Conservation (phyloP, 2,329 filamentous ascomycete genomes). For the Fusarium cicatricum region DNA sequence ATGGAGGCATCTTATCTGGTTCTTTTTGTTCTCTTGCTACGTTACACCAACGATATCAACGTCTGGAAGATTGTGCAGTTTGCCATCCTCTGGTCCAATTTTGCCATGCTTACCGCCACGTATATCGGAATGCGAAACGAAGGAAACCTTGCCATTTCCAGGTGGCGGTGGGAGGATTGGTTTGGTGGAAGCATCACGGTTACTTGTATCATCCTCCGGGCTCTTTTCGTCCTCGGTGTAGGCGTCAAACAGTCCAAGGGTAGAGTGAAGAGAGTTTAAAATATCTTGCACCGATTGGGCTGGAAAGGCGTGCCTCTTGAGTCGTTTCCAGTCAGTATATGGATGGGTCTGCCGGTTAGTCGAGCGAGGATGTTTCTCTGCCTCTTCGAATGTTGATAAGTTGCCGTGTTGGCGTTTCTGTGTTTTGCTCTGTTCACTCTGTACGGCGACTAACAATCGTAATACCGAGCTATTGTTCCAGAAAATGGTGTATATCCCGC, state of each 20-base stretch:
- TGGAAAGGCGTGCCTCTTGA: too few species aligned
- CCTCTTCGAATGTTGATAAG: too few species aligned
- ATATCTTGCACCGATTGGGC: too few species aligned
- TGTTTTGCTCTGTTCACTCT: too few species aligned
- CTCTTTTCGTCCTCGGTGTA: slow-evolving; percentile 22
- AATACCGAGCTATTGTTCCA: too few species aligned
- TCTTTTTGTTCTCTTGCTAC: slow-evolving; percentile 14
- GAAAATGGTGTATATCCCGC: too few species aligned
- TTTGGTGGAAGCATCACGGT: slow-evolving; percentile 13
- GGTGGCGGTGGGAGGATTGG: slow-evolving; percentile 32
- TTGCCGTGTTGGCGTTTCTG: too few species aligned
- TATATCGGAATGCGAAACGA: slow-evolving; percentile 25
- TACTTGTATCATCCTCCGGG: slow-evolving; percentile 23
- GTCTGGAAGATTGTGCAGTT: slow-evolving; percentile 35
- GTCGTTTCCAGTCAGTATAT: too few species aligned
- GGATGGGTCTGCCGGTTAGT: too few species aligned
- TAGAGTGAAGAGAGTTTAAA: slow-evolving; percentile 6
- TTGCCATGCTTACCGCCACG: slow-evolving; percentile 29
- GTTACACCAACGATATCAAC: slow-evolving; percentile 34
- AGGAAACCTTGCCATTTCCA: slow-evolving; percentile 3
- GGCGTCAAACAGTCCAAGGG: slow-evolving; percentile 16
- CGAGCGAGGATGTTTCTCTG: too few species aligned
- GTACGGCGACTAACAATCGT: too few species aligned
- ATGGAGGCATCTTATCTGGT: slow-evolving; percentile 30
- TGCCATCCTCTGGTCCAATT: slow-evolving; percentile 30